These are phyloP conservation scores for Podaxis sp. DNA, from an alignment of 768 basidiomycete species.

Conservation along the genomic window DNA sequence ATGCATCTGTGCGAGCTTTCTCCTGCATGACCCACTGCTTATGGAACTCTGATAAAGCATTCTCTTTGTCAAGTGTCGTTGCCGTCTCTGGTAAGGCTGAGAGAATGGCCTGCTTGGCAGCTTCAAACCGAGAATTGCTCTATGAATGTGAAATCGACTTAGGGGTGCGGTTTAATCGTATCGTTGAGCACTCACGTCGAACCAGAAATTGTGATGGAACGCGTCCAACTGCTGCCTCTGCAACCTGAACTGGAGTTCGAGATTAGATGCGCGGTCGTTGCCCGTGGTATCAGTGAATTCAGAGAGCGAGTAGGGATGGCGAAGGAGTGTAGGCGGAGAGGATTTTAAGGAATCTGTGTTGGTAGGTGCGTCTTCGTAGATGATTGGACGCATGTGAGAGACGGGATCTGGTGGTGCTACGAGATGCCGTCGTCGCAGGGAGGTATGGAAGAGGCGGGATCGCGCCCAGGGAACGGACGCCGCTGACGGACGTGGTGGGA, in stretches of 20 bases:
- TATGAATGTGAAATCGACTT: constrained; percentile 28
- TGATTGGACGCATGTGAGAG: constrained; percentile 76
- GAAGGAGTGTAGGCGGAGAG: constrained; percentile 32
- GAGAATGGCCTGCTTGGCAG: constrained; percentile 61
- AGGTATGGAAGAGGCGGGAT: constrained; percentile 43
- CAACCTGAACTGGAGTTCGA: constrained; percentile 70
- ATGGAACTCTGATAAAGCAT: constrained; percentile 74
- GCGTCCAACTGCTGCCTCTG: constrained; percentile 71
- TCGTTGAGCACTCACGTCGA: constrained; percentile 56
- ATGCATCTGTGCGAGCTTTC: constrained; percentile 51
- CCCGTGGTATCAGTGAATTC: constrained; percentile 54
- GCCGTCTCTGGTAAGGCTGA: constrained; percentile 52
- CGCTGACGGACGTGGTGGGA: constrained; percentile 1
- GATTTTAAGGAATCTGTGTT: constrained; percentile 22
- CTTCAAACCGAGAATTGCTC: constrained; percentile 82
- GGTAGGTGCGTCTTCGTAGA: constrained; percentile 61
- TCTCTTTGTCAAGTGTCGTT: constrained; percentile 57
- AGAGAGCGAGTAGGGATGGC: constrained; percentile 76
- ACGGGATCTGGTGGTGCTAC: constrained; percentile 77
- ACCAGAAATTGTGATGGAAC: constrained; percentile 80
- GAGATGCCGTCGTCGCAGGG: constrained; percentile 29
- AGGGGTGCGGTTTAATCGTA: background rate
- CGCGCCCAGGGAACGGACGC: background rate
- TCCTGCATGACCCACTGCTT: constrained; percentile 75
- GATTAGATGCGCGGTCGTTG: constrained; percentile 33